phyloP scores from a whole-genome alignment of 2,329 filamentous ascomycete species.

The Aureobasidium sp. region DNA sequence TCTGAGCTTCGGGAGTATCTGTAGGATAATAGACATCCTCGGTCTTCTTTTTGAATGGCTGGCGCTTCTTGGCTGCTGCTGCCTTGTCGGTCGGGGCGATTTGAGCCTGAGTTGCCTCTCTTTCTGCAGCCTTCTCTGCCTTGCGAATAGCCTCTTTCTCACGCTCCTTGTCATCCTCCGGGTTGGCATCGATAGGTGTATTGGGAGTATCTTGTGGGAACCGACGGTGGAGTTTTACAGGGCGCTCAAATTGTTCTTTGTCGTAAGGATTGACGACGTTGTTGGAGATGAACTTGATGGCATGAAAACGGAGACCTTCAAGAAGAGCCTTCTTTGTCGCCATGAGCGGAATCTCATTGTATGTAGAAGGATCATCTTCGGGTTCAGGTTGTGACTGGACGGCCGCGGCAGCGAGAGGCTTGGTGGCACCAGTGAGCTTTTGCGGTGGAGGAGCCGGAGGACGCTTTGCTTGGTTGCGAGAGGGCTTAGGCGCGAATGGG shows the following conservation, averaged over 20 bases:
- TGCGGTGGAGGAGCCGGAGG: slow-evolving; percentile 15
- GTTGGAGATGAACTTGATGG: slow-evolving; percentile 64
- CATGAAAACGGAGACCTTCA: slow-evolving; percentile 75
- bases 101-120: slow-evolving; percentile 80
- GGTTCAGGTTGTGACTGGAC: slow-evolving; percentile 13
- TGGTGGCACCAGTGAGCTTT: slow-evolving; percentile 13
- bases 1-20: slow-evolving; percentile 63
- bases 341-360: slow-evolving; percentile 60
- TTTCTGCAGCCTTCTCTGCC: slow-evolving; percentile 76
- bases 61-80: slow-evolving; percentile 48
- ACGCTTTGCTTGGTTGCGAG: not conserved
- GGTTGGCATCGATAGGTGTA: slow-evolving; percentile 30
- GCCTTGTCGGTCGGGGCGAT: slow-evolving; percentile 76
- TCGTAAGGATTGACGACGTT: slow-evolving; percentile 56
- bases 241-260: slow-evolving; percentile 75
- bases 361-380: slow-evolving; percentile 21
- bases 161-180: slow-evolving; percentile 58
- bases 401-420: not conserved
- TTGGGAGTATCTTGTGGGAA: slow-evolving; percentile 66
- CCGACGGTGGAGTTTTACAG: slow-evolving; percentile 80
- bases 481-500: slow-evolving; percentile 9
- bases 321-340: slow-evolving; percentile 75
- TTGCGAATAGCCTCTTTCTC: slow-evolving; percentile 52
- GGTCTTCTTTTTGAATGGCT: slow-evolving; percentile 66
- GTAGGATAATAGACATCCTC: slow-evolving; percentile 81